Evolutionary conservation across 163 green algal species (phyloP), one percentile per base, ranked within the genome.

Genomic region (Prototheca wickerhamii): DNA sequence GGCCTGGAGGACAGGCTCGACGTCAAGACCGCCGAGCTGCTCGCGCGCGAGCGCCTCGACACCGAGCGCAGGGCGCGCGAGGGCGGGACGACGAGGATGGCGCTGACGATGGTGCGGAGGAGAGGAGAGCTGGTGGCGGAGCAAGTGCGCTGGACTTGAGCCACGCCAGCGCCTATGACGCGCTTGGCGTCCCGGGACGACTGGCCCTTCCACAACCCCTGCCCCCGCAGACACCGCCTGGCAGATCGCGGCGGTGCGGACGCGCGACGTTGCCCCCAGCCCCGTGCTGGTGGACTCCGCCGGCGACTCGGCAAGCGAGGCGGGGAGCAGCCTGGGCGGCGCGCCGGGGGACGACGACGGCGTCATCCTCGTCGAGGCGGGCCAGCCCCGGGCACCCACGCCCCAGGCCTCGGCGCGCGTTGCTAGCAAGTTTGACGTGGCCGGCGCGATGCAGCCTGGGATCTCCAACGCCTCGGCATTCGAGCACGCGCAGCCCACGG

Each of bases 1-100:
- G 3, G 23, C 10, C 78, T 95, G 34, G 87, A 96, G 76, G 91
- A 98, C 60, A 74, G 72, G 26, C 65, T 98, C 59, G 91, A 98
- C 74, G 67, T 69, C 56, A 88, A 87, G 60, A 96, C 85, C 7
- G 84, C 85, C 6, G 89, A 97, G 80, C 75, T 98, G 34, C 92
- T 96, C 51, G 62, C 60, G 34, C 56, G 91, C 49, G 64, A 76
- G 7, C 20, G 26, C 23, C 17, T 32, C 30, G 58, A 29, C 42
- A 46, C 33, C 60, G 32, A 26, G 40, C 12, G 51, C 23, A 42
- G 31, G 26, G 29, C 30, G 26, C 4, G 6, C 44, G 30, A 53
- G 49, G 7, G 29, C 7, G 29, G 32, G 26, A 33, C 30, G 46
- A 18, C 26, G 20, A 17, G 25, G 0, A 3, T 33, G 50, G 32